Evolutionary conservation across 2,329 filamentous ascomycete species (phyloP).

Genomic region (Xylariaceae sp.): DNA sequence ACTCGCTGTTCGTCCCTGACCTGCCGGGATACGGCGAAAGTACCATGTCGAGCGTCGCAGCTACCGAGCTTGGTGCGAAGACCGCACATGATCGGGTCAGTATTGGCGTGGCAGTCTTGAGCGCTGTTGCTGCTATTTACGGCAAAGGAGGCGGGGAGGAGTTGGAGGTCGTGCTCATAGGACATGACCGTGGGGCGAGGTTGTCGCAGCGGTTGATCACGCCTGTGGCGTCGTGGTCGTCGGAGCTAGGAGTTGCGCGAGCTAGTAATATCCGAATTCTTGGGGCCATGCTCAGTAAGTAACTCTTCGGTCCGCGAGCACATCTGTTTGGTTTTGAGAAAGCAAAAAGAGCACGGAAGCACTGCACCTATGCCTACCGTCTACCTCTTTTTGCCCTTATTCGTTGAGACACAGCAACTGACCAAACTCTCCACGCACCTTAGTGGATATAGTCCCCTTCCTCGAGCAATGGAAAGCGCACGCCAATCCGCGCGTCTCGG

Average conservation of each 20-base stretch:
- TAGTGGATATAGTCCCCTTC: conserved; percentile 18
- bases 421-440: too few species aligned
- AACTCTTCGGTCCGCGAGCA: too few species aligned
- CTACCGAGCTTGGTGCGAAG: conserved; percentile 3
- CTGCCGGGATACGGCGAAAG: conserved; percentile 17
- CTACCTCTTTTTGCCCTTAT: too few species aligned
- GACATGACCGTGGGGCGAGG: conserved; percentile 13
- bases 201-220: conserved; percentile 14
- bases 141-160: conserved; percentile 1
- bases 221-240: not conserved
- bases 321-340: too few species aligned
- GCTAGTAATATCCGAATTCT: conserved; percentile 9
- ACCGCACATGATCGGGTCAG: conserved; percentile 11
- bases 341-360: too few species aligned
- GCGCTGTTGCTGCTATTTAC: conserved; percentile 13
- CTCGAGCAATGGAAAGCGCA: conserved; percentile 14
- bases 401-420: too few species aligned
- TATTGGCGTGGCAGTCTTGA: conserved; percentile 11
- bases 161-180: conserved; percentile 13
- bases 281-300: conserved; percentile 11
- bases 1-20: conserved; percentile 16
- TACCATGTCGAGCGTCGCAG: conserved; percentile 6
- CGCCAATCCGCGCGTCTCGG: conserved; percentile 12
- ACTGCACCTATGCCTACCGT: too few species aligned
- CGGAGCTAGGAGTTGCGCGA: not conserved